A percentile compares a stretch with the other conserved stretches of the same genome.
Conservation (phyloP, 371 early-diverging fungal species). For the Thermomucor indicae-seudaticae region DNA sequence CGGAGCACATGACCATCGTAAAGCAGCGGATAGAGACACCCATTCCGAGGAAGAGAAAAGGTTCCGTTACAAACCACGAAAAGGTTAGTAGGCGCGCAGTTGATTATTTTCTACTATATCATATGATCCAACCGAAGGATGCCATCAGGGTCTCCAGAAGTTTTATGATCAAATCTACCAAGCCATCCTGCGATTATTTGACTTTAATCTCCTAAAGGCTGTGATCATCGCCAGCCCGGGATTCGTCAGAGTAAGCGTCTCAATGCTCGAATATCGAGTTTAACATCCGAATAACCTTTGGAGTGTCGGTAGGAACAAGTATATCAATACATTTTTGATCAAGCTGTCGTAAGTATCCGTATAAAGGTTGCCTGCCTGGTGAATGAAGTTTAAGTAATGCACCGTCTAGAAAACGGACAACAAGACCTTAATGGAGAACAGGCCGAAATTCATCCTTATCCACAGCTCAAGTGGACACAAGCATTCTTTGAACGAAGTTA, state of each 20-base stretch:
- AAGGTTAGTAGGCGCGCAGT: slow-evolving; percentile 49
- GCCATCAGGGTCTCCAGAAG: slow-evolving; percentile 60
- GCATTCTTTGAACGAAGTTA: slow-evolving; percentile 88
- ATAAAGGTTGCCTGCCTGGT: slow-evolving; percentile 64
- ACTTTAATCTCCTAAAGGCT: slow-evolving; percentile 89
- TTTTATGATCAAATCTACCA: slow-evolving; percentile 92
- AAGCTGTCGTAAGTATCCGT: slow-evolving; percentile 73
- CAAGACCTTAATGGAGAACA: slow-evolving; percentile 77
- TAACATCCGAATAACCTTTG: background rate
- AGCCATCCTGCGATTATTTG: slow-evolving; percentile 79
- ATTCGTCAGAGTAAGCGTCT: slow-evolving; percentile 76
- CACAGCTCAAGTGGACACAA: slow-evolving; percentile 96
- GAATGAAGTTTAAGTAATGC: background rate
- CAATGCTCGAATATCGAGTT: too few relatives aligned
- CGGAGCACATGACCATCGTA: slow-evolving; percentile 93
- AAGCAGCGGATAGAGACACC: slow-evolving; percentile 88
- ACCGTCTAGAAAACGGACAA: slow-evolving; percentile 67
- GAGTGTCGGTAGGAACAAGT: slow-evolving; percentile 68
- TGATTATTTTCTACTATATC: too few relatives aligned
- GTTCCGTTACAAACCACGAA: slow-evolving; percentile 83
- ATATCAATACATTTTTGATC: slow-evolving; percentile 77
- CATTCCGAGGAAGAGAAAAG: slow-evolving; percentile 91
- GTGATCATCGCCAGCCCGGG: slow-evolving; percentile 94
- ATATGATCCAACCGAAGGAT: background rate
- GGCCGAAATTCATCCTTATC: slow-evolving; percentile 81